phyloP scores from a whole-genome alignment of 208 protist genomes.

The Leishmania guyanensis region DNA sequence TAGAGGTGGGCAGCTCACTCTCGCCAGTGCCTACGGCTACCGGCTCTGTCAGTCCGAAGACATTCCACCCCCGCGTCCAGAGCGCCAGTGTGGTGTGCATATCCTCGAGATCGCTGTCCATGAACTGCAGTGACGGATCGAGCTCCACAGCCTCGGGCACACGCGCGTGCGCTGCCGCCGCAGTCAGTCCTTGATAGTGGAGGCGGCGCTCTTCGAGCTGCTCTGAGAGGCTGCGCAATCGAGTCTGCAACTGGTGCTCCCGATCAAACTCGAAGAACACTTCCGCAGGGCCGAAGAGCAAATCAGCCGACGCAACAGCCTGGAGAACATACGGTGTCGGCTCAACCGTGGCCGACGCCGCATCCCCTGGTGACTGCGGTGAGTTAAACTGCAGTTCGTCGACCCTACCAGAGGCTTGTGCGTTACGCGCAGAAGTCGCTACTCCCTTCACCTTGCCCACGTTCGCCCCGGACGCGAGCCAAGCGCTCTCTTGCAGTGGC shows the following conservation, averaged over 20 bases:
- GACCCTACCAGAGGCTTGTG: not conserved
- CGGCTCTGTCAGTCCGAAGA: constrained; percentile 49
- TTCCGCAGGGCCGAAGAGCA: constrained; percentile 61
- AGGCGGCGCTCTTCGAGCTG: constrained; percentile 11
- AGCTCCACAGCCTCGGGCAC: constrained; percentile 28
- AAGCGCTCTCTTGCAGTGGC: not conserved
- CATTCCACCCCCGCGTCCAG: constrained; percentile 61
- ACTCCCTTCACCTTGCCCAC: not conserved
- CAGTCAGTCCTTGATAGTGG: too few relatives aligned
- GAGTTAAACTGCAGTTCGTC: not conserved
- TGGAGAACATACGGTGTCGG: constrained; percentile 31
- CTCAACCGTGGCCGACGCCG: not conserved
- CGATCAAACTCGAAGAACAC: constrained; percentile 41
- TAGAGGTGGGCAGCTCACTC: not conserved
- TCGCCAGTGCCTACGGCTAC: constrained; percentile 18
- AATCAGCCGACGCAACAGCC: constrained; percentile 37
- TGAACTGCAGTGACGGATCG: constrained; percentile 42
- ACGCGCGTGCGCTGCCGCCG: not conserved
- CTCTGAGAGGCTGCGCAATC: not conserved
- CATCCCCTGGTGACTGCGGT: not conserved
- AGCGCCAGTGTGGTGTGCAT: constrained; percentile 40
- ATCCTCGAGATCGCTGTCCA: constrained; percentile 36
- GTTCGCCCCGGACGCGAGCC: not conserved
- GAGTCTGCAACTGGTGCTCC: constrained; percentile 23
- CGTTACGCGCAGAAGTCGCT: not conserved